Evolutionary conservation across 2,329 filamentous ascomycete genomes (phyloP), one percentile per base, ranked within the genome.

Genomic region (Exophiala mesophila): DNA sequence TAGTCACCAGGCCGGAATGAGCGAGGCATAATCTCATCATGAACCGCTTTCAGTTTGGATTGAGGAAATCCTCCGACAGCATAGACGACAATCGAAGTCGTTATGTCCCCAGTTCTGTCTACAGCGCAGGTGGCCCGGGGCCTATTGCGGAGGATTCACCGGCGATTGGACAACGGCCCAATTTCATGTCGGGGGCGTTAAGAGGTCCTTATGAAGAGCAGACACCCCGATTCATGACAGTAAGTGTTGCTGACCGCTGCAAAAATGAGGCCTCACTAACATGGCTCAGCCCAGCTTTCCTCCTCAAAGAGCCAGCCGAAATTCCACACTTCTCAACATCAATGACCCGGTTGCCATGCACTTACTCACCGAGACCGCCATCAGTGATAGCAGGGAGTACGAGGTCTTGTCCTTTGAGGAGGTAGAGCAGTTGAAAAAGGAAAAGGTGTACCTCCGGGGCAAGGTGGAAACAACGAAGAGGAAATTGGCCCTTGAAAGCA

Each of bases 331-430:
- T 9, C 41, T 56, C 2, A 67, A 70, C 40, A 57, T 64, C 42
- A 71, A 67, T 52, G 78, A 82, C 56, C 74, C 74, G 0, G 74
- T 98, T 32, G 84, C 88, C 56, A 82, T 95, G 62, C 94, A 97
- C 63, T 71, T 98, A 34, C 76, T 98, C 45, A 89, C 92, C 49
- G 90, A 97, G 69, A 97, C 88, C 15, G 92, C 92, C 15, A 78
- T 98, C 47, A 78, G 82, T 46, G 92, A 98, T 66, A 94, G 88
- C 68, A 83, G 82, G 59, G 71, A 81, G 55, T 98, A 82, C 62
- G 82, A 90, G 59, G 82, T 98, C 17, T 63, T 98, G 48, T 87
- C 89, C 0, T 85, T 90, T 55, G 88, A 95, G 61, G 89, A 97
- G 65, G 83, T 96, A 20, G 92, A 97, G 53, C 76, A 79, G 34